These are phyloP conservation scores for Rostrohypoxylon terebratum DNA, from an alignment of 495 filamentous ascomycete genomes.

Conservation along the genomic window DNA sequence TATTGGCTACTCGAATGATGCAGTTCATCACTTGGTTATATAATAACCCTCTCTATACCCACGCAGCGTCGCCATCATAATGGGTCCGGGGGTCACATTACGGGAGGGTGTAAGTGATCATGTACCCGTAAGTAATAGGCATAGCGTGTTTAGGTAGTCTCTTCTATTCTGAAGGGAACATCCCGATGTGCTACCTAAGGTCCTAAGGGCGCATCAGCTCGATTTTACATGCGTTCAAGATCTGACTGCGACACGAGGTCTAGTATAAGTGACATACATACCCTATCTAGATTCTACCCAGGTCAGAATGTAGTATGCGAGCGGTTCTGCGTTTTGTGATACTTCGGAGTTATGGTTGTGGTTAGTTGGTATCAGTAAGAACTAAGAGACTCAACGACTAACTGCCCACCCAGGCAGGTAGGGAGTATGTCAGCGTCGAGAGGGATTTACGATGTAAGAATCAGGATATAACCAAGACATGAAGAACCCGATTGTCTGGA, in stretches of 20 bases:
- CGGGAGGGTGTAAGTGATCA: conserved; percentile 29
- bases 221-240: conserved; percentile 37
- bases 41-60: conserved; percentile 25
- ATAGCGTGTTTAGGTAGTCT: conserved; percentile 9
- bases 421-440: conserved; percentile 15
- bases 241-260: conserved; percentile 40
- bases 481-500: conserved; percentile 35
- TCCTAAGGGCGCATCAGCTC: conserved; percentile 33
- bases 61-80: conserved; percentile 35
- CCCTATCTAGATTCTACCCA: neutral
- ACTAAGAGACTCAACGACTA: neutral
- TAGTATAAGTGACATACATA: conserved; percentile 24
- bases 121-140: conserved; percentile 34
- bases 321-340: conserved; percentile 31
- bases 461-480: conserved; percentile 19
- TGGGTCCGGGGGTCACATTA: conserved; percentile 43
- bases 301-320: neutral
- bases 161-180: conserved; percentile 22
- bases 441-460: conserved; percentile 27
- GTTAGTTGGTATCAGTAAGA: conserved; percentile 17
- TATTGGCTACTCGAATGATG: conserved; percentile 33
- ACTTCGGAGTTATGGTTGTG: conserved; percentile 42
- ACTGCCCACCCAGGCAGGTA: neutral
- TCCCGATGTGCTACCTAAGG: conserved; percentile 40
- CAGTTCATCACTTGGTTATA: conserved; percentile 34